A percentile compares a stretch with the other conserved stretches of the same genome.
Evolutionary conservation across 2,329 filamentous ascomycete species (phyloP).

Genomic region (Alternaria sp.): DNA sequence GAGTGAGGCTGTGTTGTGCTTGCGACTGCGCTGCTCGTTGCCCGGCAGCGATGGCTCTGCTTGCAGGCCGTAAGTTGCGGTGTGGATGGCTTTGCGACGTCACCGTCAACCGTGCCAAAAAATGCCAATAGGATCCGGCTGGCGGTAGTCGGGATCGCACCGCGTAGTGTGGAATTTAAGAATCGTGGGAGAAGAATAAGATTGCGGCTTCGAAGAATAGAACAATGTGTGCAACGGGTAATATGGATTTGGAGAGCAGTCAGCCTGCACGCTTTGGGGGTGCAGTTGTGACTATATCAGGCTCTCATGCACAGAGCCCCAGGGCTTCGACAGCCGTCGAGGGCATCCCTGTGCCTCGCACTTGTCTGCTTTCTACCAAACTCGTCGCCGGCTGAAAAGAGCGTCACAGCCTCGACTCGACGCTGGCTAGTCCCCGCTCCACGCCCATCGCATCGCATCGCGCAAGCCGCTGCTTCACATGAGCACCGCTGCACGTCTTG

Average conservation of each 20-base stretch:
- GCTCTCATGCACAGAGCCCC: constrained; percentile 10
- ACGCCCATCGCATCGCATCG: constrained; percentile 32
- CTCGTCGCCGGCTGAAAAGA: not conserved
- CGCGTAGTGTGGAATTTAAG: not conserved
- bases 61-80: constrained; percentile 17
- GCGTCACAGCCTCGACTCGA: constrained; percentile 8
- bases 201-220: constrained; percentile 1
- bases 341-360: constrained; percentile 4
- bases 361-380: not conserved
- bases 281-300: constrained; percentile 17
- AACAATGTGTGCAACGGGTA: not conserved
- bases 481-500: constrained; percentile 21
- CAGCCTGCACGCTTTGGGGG: constrained; percentile 10
- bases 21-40: constrained; percentile 6
- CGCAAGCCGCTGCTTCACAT: constrained; percentile 25
- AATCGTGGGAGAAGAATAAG: not conserved
- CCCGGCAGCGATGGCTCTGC: constrained; percentile 19
- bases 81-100: constrained; percentile 24
- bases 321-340: constrained; percentile 1
- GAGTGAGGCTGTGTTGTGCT: constrained; percentile 19
- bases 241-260: not conserved
- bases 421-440: constrained; percentile 9
- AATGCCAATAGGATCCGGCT: constrained; percentile 6
- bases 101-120: constrained; percentile 17
- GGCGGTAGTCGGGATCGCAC: constrained; percentile 1